phyloP scores from a whole-genome alignment of 805 yeast species.

The Zygosaccharomyces bailii region DNA sequence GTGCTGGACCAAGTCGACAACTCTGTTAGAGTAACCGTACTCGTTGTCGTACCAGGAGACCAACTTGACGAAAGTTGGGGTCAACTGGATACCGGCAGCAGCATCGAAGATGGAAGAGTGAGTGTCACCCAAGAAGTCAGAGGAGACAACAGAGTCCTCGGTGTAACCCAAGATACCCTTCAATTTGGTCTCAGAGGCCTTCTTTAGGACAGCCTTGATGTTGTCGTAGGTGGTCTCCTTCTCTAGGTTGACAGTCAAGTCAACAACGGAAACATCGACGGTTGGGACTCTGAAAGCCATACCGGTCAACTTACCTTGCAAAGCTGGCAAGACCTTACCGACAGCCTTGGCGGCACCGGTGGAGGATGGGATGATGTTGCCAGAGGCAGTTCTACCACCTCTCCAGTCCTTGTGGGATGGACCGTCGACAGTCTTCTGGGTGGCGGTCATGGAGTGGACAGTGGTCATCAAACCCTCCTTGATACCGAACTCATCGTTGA shows the following conservation, averaged over 20 bases:
- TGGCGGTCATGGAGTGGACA: constrained; percentile 67
- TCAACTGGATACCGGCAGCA: constrained; percentile 65
- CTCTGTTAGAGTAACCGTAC: constrained; percentile 74
- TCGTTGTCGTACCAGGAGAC: constrained; percentile 74
- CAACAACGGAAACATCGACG: constrained; percentile 68
- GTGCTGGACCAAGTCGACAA: constrained; percentile 65
- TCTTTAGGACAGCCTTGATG: constrained; percentile 56
- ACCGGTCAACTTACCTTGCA: constrained; percentile 71
- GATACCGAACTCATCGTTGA: constrained; percentile 62
- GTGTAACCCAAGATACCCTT: constrained; percentile 68
- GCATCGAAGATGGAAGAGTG: constrained; percentile 67
- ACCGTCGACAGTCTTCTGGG: constrained; percentile 73
- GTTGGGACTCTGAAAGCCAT: constrained; percentile 74
- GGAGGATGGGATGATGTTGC: constrained; percentile 71
- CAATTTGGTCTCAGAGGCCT: constrained; percentile 55
- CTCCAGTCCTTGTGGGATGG: constrained; percentile 79
- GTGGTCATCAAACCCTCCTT: constrained; percentile 77
- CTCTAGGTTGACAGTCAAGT: constrained; percentile 61
- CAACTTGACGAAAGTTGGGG: constrained; percentile 68
- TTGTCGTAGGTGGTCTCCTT: constrained; percentile 60
- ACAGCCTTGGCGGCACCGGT: constrained; percentile 79
- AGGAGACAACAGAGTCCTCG: constrained; percentile 66
- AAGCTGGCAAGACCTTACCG: constrained; percentile 68
- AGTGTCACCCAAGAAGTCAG: constrained; percentile 62
- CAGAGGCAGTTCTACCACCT: constrained; percentile 77